A percentile compares a stretch with the other conserved stretches of the same genome.
phyloP scores from a whole-genome alignment of 73 alveolate species.

The Paramecium bursaria region DNA sequence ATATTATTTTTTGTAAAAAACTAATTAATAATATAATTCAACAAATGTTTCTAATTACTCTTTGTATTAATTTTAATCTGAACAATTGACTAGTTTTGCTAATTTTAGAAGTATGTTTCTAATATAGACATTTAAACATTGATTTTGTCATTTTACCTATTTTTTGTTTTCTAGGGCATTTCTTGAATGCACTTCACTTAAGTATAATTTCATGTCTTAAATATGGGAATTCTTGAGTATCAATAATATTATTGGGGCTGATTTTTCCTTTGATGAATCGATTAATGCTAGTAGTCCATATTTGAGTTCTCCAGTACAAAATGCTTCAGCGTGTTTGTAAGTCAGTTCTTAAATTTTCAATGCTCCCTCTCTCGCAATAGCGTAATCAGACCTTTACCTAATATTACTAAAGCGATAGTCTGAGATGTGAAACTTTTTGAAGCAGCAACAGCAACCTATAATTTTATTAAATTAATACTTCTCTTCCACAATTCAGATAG shows the following conservation, averaged over 20 bases:
- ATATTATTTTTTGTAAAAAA: too few species aligned
- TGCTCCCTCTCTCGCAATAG: constrained; percentile 97
- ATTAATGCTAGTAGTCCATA: constrained; percentile 86
- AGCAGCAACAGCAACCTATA: constrained; percentile 92
- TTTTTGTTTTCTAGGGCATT: too few species aligned
- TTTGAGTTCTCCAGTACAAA: constrained; percentile 94
- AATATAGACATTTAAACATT: too few species aligned
- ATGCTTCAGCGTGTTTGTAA: constrained; percentile 96
- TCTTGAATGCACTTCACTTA: constrained; percentile 75
- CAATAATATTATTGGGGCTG: constrained; percentile 78
- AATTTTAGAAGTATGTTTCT: too few species aligned
- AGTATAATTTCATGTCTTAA: constrained; percentile 67
- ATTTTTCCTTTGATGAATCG: constrained; percentile 63
- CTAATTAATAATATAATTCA: too few species aligned
- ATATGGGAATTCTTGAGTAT: constrained; percentile 76
- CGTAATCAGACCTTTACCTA: constrained; percentile 88
- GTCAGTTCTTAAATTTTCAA: constrained; percentile 93
- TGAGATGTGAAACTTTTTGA: constrained; percentile 87
- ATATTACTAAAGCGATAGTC: constrained; percentile 57
- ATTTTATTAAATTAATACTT: too few species aligned
- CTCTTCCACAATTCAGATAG: constrained; percentile 92
- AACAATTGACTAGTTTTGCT: too few species aligned
- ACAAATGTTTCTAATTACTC: too few species aligned
- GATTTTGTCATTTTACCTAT: too few species aligned
- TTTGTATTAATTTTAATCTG: too few species aligned